Base-by-base conservation (phyloP, 2,329 filamentous ascomycete species). In the Aschersonia sp. region DNA sequence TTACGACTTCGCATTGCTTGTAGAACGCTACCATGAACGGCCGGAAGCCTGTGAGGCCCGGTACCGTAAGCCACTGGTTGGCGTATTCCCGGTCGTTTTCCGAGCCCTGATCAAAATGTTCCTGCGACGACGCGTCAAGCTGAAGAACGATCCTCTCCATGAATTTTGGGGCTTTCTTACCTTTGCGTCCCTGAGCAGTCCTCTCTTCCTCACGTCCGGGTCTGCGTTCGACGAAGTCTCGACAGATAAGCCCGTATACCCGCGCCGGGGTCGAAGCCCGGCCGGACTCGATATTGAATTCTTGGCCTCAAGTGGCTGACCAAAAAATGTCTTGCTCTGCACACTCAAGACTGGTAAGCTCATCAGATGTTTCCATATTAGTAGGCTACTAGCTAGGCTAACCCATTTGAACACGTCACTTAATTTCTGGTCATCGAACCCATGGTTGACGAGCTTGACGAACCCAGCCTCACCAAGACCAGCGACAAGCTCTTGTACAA, bases 1-100 rank as follows among this genome's bases (percentile, higher is more conserved):
- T 83, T 39, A 94, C 64, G 12, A 67, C 61, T 61, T 87, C 85
- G 62, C 85, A 89, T 49, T 72, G 71, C 12, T 73, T 71, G 54
- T 83, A 84, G 62, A 94, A 94, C 1, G 64, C 62, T 46, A 79
- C 58, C 55, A 58, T 58, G 30, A 59, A 58, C 1, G 37, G 48
- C 32, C 56, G 49, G 44, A 59, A 55, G 7, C 55, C 52, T 5
- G 56, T 53, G 42, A 58, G 46, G 30, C 53, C 45, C 14, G 52
- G 53, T 9, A 59, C 58, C 0, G 54, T 52, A 4, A 58, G 55
- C 59, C 60, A 62, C 32, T 55, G 30, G 32, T 62, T 62, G 4
- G 56, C 53, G 5, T 57, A 55, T 6, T 58, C 53, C 2, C 54
- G 51, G 42, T 65, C 59, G 4, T 55, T 59, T 35, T 49, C 61